phyloP scores from a whole-genome alignment of 192 early-diverging fungal species.

The Coemansia sp. region DNA sequence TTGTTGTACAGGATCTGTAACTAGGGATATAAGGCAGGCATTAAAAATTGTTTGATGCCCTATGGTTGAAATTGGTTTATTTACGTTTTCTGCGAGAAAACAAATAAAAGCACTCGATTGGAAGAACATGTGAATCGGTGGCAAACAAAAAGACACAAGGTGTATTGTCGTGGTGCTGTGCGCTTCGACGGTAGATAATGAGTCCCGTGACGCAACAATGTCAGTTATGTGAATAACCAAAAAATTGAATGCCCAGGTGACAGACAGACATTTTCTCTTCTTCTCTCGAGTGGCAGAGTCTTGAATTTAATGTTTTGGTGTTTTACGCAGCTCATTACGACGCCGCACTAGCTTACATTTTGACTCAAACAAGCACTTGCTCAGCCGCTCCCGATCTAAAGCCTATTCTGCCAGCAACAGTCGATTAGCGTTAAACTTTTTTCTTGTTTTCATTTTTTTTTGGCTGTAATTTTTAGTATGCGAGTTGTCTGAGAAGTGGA shows the following conservation, averaged over 20 bases:
- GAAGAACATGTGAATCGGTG: slow-evolving; percentile 1
- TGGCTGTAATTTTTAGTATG: background rate
- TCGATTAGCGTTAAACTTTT: slow-evolving; percentile 1
- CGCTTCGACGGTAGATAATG: slow-evolving; percentile 13
- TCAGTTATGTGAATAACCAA: slow-evolving; percentile 7
- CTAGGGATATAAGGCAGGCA: background rate
- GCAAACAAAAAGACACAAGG: background rate
- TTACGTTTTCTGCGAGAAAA: slow-evolving; percentile 3
- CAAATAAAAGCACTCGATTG: background rate
- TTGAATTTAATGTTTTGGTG: background rate
- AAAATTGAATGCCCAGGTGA: background rate
- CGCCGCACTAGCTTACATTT: slow-evolving; percentile 5
- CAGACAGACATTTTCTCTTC: background rate
- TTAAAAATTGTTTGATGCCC: background rate
- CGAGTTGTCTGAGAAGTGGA: slow-evolving; percentile 3
- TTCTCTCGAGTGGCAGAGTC: background rate
- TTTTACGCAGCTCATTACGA: slow-evolving; percentile 6
- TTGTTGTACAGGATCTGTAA: background rate
- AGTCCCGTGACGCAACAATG: background rate
- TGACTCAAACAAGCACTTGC: background rate
- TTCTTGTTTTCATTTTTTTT: background rate
- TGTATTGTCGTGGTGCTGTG: background rate
- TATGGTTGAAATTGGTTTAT: slow-evolving; percentile 4
- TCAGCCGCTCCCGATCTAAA: slow-evolving; percentile 9
- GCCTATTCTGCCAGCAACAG: background rate